Evolutionary conservation across 2,329 filamentous ascomycete species (phyloP), one percentile per base, ranked within the genome.

Genomic region (Aspergillus fischeri): DNA sequence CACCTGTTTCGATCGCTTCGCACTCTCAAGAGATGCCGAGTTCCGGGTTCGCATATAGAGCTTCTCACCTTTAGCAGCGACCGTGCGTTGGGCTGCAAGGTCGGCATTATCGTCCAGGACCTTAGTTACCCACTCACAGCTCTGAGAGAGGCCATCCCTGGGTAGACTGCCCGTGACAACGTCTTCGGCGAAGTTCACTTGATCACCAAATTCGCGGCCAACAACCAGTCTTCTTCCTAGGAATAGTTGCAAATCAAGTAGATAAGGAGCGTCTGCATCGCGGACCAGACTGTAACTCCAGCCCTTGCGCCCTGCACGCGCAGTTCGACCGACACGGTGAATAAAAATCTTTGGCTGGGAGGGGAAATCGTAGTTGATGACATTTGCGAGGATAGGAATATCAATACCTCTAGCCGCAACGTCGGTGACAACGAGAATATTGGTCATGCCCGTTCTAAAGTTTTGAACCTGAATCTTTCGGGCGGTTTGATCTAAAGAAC

Each of bases 321-420:
- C 95, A 27, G 95, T 99, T 77, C 94, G 88, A 67, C 94, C 94
- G 49, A 99, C 94, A 71, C 94, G 88, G 75, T 99, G 94, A 28
- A 99, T 89, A 67, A 95, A 99, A 45, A 99, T 87, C 76, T 99
- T 99, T 21, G 94, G 91, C 68, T 97, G 94, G 1, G 93, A 90
- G 3, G 94, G 93, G 63, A 99, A 99, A 70, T 97, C 93, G 75
- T 96, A 99, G 79, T 99, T 97, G 79, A 99, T 93, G 58, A 99
- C 94, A 71, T 99, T 97, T 56, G 91, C 92, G 38, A 99, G 82
- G 49, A 97, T 84, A 0, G 94, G 94, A 64, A 99, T 96, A 85
- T 99, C 94, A 60, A 99, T 95, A 85, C 94, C 93, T 80, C 94
- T 85, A 24, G 94, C 94, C 14, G 94, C 94, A 54, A 99, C 92